These are phyloP conservation scores for Tetrahymena borealis DNA, from an alignment of 73 alveolate species.

Conservation along the genomic window DNA sequence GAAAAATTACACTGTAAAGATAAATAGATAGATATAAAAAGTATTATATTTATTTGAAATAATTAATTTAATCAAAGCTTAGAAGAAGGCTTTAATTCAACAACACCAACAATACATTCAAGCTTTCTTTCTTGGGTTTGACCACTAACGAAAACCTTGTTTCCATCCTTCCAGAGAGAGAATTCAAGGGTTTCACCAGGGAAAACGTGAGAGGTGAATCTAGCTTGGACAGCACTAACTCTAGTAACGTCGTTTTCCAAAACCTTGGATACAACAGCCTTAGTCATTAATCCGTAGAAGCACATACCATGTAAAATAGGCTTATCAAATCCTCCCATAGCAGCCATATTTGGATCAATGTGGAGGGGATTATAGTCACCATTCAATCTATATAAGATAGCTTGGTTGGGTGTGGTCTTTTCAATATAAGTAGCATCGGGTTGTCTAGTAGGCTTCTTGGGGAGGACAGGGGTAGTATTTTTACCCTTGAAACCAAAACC, in stretches of 20 bases:
- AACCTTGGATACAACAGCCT: constrained; percentile 57
- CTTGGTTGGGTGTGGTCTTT: constrained; percentile 57
- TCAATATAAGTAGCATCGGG: constrained; percentile 56
- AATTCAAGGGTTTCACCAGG: constrained; percentile 81
- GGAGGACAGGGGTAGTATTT: constrained; percentile 24
- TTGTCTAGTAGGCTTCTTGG: constrained; percentile 63
- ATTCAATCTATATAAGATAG: constrained; percentile 64
- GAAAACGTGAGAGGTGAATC: constrained; percentile 77
- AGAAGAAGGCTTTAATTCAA: constrained; percentile 32
- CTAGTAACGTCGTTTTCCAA: constrained; percentile 41
- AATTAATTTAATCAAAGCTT: neutral
- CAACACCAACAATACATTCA: constrained; percentile 53
- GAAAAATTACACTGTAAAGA: no score
- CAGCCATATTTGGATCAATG: constrained; percentile 76
- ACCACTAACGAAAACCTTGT: constrained; percentile 54
- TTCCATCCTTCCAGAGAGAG: constrained; percentile 74
- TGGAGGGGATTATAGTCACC: constrained; percentile 83
- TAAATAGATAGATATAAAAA: neutral
- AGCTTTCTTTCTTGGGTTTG: constrained; percentile 73
- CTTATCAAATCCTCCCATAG: constrained; percentile 71
- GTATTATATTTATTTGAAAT: neutral
- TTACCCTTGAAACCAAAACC: constrained; percentile 72
- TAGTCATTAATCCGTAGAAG: constrained; percentile 69
- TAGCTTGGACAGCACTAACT: constrained; percentile 40
- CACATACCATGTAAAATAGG: constrained; percentile 87